Evolutionary conservation across 805 yeast species (phyloP).

Genomic region (Dipodascus albidus): DNA sequence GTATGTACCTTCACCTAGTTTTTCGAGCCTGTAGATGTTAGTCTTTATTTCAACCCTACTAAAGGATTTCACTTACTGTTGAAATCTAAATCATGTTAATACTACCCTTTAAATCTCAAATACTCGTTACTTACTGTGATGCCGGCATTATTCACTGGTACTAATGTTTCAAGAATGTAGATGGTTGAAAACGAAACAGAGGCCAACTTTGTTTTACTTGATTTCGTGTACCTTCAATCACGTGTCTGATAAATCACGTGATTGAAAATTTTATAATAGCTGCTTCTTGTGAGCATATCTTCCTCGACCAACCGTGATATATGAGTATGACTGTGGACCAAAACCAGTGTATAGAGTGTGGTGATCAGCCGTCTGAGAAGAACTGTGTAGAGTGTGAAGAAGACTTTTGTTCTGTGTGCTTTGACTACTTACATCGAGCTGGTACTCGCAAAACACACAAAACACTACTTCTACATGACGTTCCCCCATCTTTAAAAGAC

Average conservation of each 20-base stretch:
- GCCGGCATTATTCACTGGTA: constrained; percentile 9
- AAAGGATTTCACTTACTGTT: constrained; percentile 12
- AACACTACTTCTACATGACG: constrained; percentile 10
- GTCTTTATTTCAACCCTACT: background rate
- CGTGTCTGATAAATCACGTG: too few species aligned
- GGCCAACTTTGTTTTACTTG: background rate
- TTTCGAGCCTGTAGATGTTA: constrained; percentile 42
- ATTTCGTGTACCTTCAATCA: too few species aligned
- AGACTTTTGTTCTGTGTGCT: constrained; percentile 61
- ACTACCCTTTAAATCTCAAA: background rate
- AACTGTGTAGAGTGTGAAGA: constrained; percentile 54
- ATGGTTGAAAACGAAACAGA: background rate
- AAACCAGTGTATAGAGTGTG: constrained; percentile 56
- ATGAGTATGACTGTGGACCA: background rate
- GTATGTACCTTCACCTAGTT: constrained; percentile 90
- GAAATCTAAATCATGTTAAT: constrained; percentile 11
- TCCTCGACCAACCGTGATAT: too few species aligned
- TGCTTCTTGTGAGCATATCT: too few species aligned
- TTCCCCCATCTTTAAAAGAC: constrained; percentile 3
- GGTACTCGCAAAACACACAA: constrained; percentile 32
- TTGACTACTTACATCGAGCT: constrained; percentile 54
- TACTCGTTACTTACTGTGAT: constrained; percentile 23
- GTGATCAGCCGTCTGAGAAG: constrained; percentile 58
- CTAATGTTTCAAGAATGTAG: too few species aligned
- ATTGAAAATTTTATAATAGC: background rate